These are phyloP conservation scores for Fagopyrum tataricum DNA, from an alignment of 148 eudicot species.

Conservation along the genomic window DNA sequence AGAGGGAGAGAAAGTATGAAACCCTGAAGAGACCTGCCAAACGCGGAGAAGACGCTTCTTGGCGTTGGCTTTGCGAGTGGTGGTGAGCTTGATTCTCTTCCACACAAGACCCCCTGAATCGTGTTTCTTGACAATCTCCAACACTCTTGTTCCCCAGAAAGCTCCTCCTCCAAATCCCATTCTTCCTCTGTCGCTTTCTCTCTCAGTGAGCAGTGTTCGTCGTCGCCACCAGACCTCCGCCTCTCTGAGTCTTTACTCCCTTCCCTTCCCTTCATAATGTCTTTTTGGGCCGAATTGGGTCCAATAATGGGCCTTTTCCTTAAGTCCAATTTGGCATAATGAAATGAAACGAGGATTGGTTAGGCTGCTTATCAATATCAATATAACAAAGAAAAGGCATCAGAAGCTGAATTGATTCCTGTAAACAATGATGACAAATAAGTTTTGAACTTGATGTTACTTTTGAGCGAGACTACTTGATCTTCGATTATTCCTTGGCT, in stretches of 20 bases:
- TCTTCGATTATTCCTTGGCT: too few species aligned
- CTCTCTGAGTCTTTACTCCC: neutral
- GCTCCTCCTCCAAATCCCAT: slow-evolving; percentile 27
- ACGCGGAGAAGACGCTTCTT: slow-evolving; percentile 90
- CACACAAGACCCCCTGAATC: slow-evolving; percentile 79
- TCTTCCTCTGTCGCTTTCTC: neutral
- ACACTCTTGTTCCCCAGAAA: slow-evolving; percentile 60
- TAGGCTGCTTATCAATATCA: too few species aligned
- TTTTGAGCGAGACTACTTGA: too few species aligned
- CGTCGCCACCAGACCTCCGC: neutral
- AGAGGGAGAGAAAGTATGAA: neutral
- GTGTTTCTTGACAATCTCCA: slow-evolving; percentile 87
- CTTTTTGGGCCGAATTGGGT: neutral
- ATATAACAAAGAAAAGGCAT: too few species aligned
- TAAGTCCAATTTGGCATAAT: too few species aligned
- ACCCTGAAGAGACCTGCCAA: slow-evolving; percentile 57
- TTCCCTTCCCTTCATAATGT: neutral
- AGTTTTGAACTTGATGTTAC: too few species aligned
- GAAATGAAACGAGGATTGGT: too few species aligned
- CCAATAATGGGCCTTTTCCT: neutral
- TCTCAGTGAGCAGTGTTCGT: neutral
- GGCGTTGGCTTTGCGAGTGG: slow-evolving; percentile 84
- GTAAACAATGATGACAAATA: too few species aligned
- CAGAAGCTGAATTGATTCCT: too few species aligned
- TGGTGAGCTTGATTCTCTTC: slow-evolving; percentile 86